Conservation (phyloP, 129 eudicot genomes). For the Helianthus annuus region HanXRQr2.0-SUNRISE NC_035435.2:155877576-155878075, state of each 20-base stretch:
- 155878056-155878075: conserved; percentile 25
- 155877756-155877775: conserved; percentile 80
- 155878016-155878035: conserved; percentile 63
- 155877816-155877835: no score
- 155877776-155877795: conserved; percentile 59
- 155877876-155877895: conserved; percentile 29
- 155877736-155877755: conserved; percentile 77
- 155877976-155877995: conserved; percentile 87
- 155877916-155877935: conserved; percentile 63
- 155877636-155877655: no score
- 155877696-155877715: conserved; percentile 62
- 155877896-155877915: conserved; percentile 64
- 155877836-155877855: no score
- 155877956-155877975: conserved; percentile 62
- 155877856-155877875: no score
- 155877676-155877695: no score
- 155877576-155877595: no score
- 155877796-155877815: no score
- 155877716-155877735: conserved; percentile 69
- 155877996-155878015: conserved; percentile 91
- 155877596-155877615: no score
- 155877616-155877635: no score
- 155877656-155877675: no score
- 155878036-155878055: conserved; percentile 57
- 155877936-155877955: conserved; percentile 48